Conservation (phyloP, 2,329 filamentous ascomycete species). For the Myotisia sp. region DNA sequence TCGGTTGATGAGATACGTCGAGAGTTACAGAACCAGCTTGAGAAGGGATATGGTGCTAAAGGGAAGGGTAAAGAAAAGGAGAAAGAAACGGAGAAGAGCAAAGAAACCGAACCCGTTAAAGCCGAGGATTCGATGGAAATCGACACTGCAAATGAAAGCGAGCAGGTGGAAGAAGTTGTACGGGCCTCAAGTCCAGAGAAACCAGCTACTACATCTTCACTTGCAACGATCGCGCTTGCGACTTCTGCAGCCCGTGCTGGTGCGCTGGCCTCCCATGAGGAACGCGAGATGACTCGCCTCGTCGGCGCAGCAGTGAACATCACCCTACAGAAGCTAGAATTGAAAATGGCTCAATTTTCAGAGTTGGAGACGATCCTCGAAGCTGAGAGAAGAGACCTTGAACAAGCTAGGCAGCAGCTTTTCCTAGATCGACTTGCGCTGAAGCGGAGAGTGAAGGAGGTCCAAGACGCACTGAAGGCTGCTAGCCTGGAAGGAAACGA, state of each 20-base stretch:
- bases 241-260: slow-evolving; percentile 73
- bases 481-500: slow-evolving; percentile 30
- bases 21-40: slow-evolving; percentile 63
- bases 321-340: slow-evolving; percentile 85
- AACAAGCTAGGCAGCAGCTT: slow-evolving; percentile 79
- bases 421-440: slow-evolving; percentile 86
- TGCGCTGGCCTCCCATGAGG: slow-evolving; percentile 85
- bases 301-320: slow-evolving; percentile 87
- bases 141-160: slow-evolving; percentile 27
- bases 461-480: slow-evolving; percentile 54
- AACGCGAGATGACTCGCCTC: slow-evolving; percentile 88
- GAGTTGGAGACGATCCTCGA: slow-evolving; percentile 90
- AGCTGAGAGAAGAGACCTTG: slow-evolving; percentile 81
- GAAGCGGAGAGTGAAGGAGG: slow-evolving; percentile 70
- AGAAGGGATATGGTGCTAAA: slow-evolving; percentile 47
- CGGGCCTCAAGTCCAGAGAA: slow-evolving; percentile 35
- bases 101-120: slow-evolving; percentile 36
- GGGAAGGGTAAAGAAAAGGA: slow-evolving; percentile 37
- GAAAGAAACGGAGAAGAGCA: slow-evolving; percentile 32
- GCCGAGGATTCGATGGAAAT: slow-evolving; percentile 48
- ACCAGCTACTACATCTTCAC: slow-evolving; percentile 35
- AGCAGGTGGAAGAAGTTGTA: slow-evolving; percentile 18
- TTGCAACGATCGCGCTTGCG: slow-evolving; percentile 55
- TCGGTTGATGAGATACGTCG: slow-evolving; percentile 77
- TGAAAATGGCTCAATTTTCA: slow-evolving; percentile 90